Evolutionary conservation across 2,329 filamentous ascomycete genomes (phyloP).

Genomic region (Thyridium curvatum): DNA sequence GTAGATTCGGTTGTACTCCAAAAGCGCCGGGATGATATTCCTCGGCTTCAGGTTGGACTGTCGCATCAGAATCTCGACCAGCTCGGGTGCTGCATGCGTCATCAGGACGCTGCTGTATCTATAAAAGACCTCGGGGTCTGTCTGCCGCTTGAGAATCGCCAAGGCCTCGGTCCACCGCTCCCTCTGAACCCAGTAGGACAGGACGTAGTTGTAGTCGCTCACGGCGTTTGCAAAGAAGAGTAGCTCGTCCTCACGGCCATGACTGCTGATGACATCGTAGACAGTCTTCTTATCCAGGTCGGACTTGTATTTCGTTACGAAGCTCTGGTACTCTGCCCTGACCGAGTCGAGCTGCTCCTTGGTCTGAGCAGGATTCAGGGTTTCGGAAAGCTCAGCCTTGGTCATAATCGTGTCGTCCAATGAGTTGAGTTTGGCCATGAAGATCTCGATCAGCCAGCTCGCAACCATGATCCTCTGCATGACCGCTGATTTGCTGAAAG

Average conservation of each 20-base stretch:
- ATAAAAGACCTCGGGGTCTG: conserved; percentile 88
- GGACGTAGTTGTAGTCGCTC: conserved; percentile 88
- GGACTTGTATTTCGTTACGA: conserved; percentile 74
- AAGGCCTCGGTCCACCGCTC: conserved; percentile 88
- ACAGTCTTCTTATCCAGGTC: conserved; percentile 88
- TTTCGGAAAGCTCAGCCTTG: conserved; percentile 72
- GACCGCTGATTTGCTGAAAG: conserved; percentile 71
- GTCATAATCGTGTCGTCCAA: conserved; percentile 92
- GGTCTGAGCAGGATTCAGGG: conserved; percentile 63
- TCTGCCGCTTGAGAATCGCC: conserved; percentile 86
- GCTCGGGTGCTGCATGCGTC: conserved; percentile 74
- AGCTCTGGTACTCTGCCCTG: conserved; percentile 79
- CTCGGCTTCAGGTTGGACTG: conserved; percentile 79
- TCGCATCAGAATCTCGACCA: conserved; percentile 94
- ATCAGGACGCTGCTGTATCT: conserved; percentile 96
- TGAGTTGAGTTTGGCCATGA: conserved; percentile 94
- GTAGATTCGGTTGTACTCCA: conserved; percentile 84
- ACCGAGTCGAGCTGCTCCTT: conserved; percentile 65
- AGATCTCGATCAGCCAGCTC: conserved; percentile 91
- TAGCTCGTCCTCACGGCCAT: conserved; percentile 88
- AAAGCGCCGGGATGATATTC: conserved; percentile 83
- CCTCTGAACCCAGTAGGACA: conserved; percentile 95
- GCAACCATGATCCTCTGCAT: conserved; percentile 97
- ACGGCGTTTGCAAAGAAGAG: conserved; percentile 84
- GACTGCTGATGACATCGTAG: conserved; percentile 93